Evolutionary conservation across 129 eudicot species (phyloP).

Genomic region (Erigeron canadensis): DNA sequence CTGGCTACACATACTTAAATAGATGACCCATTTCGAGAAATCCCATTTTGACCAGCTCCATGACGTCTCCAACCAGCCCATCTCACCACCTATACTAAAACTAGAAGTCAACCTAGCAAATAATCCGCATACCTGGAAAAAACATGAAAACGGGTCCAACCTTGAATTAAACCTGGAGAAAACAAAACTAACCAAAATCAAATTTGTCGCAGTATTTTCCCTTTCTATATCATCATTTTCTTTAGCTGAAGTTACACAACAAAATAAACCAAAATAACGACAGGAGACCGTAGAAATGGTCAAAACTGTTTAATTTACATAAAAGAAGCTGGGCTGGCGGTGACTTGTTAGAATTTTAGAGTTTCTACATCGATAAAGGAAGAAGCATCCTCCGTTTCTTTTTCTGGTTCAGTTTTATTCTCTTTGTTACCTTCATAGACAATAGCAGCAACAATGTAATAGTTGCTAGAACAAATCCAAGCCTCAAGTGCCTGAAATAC

Average conservation of each 20-base stretch:
- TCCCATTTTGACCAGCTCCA: not conserved
- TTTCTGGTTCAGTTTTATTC: conserved; percentile 76
- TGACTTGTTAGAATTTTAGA: conserved; percentile 7
- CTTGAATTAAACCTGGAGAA: not conserved
- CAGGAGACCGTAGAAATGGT: conserved; percentile 37
- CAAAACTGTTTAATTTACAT: conserved; percentile 50
- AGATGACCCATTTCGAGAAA: too few species aligned
- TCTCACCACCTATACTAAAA: not conserved
- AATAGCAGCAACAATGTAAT: conserved; percentile 66
- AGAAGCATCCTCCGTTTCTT: conserved; percentile 99
- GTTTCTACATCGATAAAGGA: conserved; percentile 80
- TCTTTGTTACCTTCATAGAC: conserved; percentile 92
- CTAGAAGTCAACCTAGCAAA: not conserved
- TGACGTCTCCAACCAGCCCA: not conserved
- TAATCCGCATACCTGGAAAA: conserved; percentile 17
- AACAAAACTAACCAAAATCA: conserved; percentile 20
- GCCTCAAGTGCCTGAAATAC: conserved; percentile 73
- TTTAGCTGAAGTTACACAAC: conserved; percentile 40
- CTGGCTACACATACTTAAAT: too few species aligned
- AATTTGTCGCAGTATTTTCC: conserved; percentile 15
- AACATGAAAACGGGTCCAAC: conserved; percentile 10
- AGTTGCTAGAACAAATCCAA: conserved; percentile 61
- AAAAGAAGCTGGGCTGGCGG: conserved; percentile 19
- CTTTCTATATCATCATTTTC: conserved; percentile 36
- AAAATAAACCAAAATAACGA: conserved; percentile 21